Evolutionary conservation across 1,284 basidiomycete species (phyloP).

Genomic region (Singerocomus inundabilis): DNA sequence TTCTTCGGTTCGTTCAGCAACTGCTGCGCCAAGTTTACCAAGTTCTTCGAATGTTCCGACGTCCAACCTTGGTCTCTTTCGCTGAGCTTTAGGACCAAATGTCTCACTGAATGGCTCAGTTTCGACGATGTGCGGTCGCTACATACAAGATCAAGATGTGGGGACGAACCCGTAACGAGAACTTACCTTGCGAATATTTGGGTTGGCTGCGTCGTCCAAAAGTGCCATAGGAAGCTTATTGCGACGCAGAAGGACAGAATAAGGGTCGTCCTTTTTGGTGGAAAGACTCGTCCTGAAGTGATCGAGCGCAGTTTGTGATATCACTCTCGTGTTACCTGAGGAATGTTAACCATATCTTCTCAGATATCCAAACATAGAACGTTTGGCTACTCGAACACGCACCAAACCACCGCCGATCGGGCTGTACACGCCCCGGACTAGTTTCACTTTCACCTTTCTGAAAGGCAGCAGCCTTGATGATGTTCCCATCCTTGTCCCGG

Average conservation of each 20-base stretch:
- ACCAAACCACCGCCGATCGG: slow-evolving; percentile 96
- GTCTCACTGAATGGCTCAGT: slow-evolving; percentile 92
- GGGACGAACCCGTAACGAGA: not conserved
- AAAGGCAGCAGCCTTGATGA: slow-evolving; percentile 88
- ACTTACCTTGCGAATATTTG: slow-evolving; percentile 71
- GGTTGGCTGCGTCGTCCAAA: slow-evolving; percentile 82
- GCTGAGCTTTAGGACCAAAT: slow-evolving; percentile 91
- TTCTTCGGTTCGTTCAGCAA: slow-evolving; percentile 21
- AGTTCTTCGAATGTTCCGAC: slow-evolving; percentile 88
- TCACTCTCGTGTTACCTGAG: slow-evolving; percentile 93
- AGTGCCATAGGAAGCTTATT: slow-evolving; percentile 96
- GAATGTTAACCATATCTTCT: slow-evolving; percentile 6
- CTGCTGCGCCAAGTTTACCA: slow-evolving; percentile 59
- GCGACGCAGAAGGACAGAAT: slow-evolving; percentile 85
- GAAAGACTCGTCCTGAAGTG: slow-evolving; percentile 89
- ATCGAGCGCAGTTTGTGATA: slow-evolving; percentile 93
- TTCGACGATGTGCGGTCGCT: slow-evolving; percentile 90
- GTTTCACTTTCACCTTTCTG: slow-evolving; percentile 90
- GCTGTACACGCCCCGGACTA: slow-evolving; percentile 84
- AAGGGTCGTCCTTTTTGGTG: slow-evolving; percentile 86
- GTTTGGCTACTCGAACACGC: slow-evolving; percentile 32
- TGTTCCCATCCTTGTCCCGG: slow-evolving; percentile 85
- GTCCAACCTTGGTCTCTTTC: slow-evolving; percentile 83
- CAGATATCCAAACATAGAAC: slow-evolving; percentile 7
- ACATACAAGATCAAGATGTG: slow-evolving; percentile 9